These are phyloP conservation scores for Solanum sparsipilum DNA, from an alignment of 257 asterid genomes.

Conservation along the genomic window DNA sequence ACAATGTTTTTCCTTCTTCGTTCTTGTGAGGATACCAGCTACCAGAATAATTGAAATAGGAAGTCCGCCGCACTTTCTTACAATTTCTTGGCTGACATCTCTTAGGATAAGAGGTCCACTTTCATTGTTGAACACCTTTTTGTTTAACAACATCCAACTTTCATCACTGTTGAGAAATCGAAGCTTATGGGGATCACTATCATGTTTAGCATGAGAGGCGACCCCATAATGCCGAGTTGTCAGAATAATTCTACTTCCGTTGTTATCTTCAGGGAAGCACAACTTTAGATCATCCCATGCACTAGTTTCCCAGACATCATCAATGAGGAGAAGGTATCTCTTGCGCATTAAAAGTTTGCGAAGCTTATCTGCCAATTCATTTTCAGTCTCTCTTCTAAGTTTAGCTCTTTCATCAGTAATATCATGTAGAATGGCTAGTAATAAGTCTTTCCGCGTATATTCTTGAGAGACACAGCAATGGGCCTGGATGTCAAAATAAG, in stretches of 20 bases:
- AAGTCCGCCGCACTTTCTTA: constrained; percentile 15
- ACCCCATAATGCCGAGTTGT: neutral
- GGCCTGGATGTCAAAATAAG: neutral
- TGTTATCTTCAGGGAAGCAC: neutral
- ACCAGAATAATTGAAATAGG: constrained; percentile 28
- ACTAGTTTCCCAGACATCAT: constrained; percentile 28
- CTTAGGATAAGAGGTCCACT: constrained; percentile 12
- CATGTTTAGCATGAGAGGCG: neutral
- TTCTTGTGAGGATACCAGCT: constrained; percentile 21
- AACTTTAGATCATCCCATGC: constrained; percentile 14
- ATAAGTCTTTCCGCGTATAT: neutral
- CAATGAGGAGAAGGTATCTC: constrained; percentile 26
- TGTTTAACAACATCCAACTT: neutral
- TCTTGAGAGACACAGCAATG: constrained; percentile 1
- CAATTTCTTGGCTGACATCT: constrained; percentile 7
- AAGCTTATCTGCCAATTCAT: neutral
- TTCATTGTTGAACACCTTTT: constrained; percentile 1
- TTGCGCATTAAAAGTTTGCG: constrained; percentile 7
- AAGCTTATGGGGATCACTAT: neutral
- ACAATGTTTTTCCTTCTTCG: neutral
- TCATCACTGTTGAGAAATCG: neutral
- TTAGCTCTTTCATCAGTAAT: neutral
- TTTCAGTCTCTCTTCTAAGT: neutral
- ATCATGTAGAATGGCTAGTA: constrained; percentile 6
- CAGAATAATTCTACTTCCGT: constrained; percentile 22